Evolutionary conservation across 768 basidiomycete genomes (phyloP).

Genomic region (Tephrocybe rancida): DNA sequence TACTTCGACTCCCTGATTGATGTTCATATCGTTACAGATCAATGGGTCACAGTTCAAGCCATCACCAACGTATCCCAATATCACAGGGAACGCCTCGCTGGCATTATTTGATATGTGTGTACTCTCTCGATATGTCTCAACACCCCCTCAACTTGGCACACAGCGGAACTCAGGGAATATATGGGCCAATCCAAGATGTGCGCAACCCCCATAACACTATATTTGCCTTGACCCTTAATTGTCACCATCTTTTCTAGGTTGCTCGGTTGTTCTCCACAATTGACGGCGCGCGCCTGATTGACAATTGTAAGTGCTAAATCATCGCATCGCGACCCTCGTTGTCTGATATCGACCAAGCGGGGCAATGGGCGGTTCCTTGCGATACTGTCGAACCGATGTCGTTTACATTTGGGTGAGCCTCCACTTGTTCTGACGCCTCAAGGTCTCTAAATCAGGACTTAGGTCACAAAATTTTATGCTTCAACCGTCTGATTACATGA

Average conservation of each 20-base stretch:
- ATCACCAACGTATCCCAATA: slow-evolving; percentile 63
- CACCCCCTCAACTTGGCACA: slow-evolving; percentile 1
- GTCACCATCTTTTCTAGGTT: slow-evolving; percentile 57
- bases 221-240: slow-evolving; percentile 7
- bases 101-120: slow-evolving; percentile 77
- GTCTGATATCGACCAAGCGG: slow-evolving; percentile 33
- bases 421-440: slow-evolving; percentile 3
- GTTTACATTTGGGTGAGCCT: slow-evolving; percentile 68
- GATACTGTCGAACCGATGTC: slow-evolving; percentile 57
- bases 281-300: slow-evolving; percentile 68
- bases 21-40: slow-evolving; percentile 39
- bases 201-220: slow-evolving; percentile 16
- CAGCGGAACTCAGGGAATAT: slow-evolving; percentile 73
- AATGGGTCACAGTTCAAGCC: slow-evolving; percentile 56
- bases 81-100: slow-evolving; percentile 56
- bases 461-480: slow-evolving; percentile 59
- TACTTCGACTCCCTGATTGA: neutral
- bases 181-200: slow-evolving; percentile 80
- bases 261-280: slow-evolving; percentile 63
- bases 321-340: neutral
- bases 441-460: neutral
- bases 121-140: neutral
- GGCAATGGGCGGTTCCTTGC: slow-evolving; percentile 81
- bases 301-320: slow-evolving; percentile 41
- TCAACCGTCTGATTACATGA: slow-evolving; percentile 76